Conservation (phyloP, 2,329 filamentous ascomycete genomes). For the Epichloe festucae region DNA sequence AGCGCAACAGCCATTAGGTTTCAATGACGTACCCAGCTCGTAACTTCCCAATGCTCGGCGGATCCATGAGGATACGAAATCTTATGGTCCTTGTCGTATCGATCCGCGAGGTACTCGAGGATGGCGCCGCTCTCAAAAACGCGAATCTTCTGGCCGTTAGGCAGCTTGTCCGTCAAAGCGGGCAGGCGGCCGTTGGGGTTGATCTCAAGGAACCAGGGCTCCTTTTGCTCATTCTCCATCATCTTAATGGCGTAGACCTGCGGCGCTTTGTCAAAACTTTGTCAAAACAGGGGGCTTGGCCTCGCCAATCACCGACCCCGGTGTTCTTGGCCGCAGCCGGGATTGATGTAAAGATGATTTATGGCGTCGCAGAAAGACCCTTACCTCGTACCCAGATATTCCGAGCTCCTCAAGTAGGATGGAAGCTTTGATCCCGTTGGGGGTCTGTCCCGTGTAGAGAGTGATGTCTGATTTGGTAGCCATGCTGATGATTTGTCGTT, state of each 20-base stretch:
- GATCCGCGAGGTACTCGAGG: slow-evolving; percentile 69
- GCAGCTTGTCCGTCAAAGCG: slow-evolving; percentile 67
- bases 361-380: not conserved
- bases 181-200: slow-evolving; percentile 91
- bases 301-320: not conserved
- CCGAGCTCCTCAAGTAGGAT: slow-evolving; percentile 79
- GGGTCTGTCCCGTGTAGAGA: slow-evolving; percentile 71
- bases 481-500: not conserved
- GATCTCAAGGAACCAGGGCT: slow-evolving; percentile 79
- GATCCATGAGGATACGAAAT: slow-evolving; percentile 63
- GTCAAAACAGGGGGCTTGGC: not conserved
- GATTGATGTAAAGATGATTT: not conserved
- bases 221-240: slow-evolving; percentile 63
- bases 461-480: slow-evolving; percentile 47
- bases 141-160: slow-evolving; percentile 58
- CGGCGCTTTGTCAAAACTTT: not conserved
- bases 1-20: not conserved
- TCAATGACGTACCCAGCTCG: slow-evolving; percentile 50
- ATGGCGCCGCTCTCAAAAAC: slow-evolving; percentile 79
- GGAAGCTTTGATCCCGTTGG: slow-evolving; percentile 82
- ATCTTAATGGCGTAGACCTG: slow-evolving; percentile 54
- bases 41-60: slow-evolving; percentile 65
- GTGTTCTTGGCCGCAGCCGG: too few relatives aligned
- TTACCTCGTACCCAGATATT: slow-evolving; percentile 57
- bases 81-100: slow-evolving; percentile 72